phyloP scores from a whole-genome alignment of 1,139 yeast genomes.

The Geotrichum carabidarum region DNA sequence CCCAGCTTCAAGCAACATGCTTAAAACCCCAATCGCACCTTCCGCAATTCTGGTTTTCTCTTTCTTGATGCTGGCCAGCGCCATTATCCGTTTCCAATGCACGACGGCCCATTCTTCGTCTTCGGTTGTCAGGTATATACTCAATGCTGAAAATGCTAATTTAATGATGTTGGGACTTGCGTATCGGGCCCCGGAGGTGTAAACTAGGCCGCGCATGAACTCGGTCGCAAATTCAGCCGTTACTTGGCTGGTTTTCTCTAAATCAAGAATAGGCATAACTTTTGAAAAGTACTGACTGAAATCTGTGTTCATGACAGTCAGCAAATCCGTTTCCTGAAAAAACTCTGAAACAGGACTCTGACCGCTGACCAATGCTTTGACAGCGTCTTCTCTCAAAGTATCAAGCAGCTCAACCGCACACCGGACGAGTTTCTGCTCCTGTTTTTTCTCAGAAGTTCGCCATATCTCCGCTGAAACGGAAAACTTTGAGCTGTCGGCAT shows the following conservation, averaged over 20 bases:
- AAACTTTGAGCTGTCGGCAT: background rate
- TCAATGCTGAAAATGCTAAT: conserved; percentile 43
- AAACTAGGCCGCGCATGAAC: conserved; percentile 50
- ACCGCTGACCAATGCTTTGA: conserved; percentile 15
- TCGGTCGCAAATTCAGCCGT: conserved; percentile 37
- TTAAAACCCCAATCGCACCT: conserved; percentile 20
- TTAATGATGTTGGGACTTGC: conserved; percentile 50
- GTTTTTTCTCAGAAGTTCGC: conserved; percentile 17
- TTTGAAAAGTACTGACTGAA: conserved; percentile 18
- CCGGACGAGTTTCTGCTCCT: conserved; percentile 45
- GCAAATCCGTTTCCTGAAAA: conserved; percentile 10
- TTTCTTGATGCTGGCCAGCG: conserved; percentile 19
- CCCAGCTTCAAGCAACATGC: conserved; percentile 24
- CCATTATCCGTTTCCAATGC: conserved; percentile 15
- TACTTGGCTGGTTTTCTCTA: conserved; percentile 24
- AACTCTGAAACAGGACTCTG: background rate
- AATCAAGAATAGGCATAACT: conserved; percentile 22
- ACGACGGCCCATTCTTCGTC: conserved; percentile 4
- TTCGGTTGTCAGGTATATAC: conserved; percentile 35
- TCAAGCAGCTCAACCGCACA: conserved; percentile 52
- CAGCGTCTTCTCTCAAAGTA: conserved; percentile 37
- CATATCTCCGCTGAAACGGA: background rate
- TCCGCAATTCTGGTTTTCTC: conserved; percentile 18
- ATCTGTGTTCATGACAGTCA: conserved; percentile 18
- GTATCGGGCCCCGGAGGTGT: conserved; percentile 57